Evolutionary conservation across 2,329 filamentous ascomycete genomes (phyloP), one percentile per base, ranked within the genome.

Genomic region (Epichloe gansuensis): DNA sequence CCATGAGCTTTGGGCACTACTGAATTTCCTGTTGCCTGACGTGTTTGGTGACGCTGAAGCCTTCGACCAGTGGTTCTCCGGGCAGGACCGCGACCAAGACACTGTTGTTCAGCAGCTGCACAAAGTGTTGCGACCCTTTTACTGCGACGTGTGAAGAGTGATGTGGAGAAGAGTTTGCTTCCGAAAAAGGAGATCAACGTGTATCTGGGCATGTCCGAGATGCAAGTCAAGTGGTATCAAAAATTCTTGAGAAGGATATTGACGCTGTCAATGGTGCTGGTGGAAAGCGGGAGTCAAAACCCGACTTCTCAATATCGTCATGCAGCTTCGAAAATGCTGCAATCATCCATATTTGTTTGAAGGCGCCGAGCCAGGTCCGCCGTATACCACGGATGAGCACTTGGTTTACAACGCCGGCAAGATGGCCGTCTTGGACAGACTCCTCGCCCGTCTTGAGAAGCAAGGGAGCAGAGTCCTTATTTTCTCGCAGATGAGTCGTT

Each of bases 171-270:
- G 78, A 97, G 91, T 65, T 74, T 98, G 56, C 72, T 97, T 50
- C 93, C 93, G 2, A 98, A 98, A 76, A 96, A 97, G 69, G 93
- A 98, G 68, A 75, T 97, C 63, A 98, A 98, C 59, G 72, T 98
- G 31, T 98, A 97, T 65, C 85, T 98, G 59, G 93, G 91, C 59
- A 96, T 98, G 91, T 91, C 93, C 1, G 91, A 96, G 54, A 98
- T 98, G 93, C 93, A 98, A 68, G 81, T 96, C 60, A 95, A 93
- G 65, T 98, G 93, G 91, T 98, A 98, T 66, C 87, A 95, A 69
- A 97, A 73, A 98, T 98, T 61, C 75, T 98, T 3, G 93, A 98
- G 65, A 98, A 97, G 72, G 93, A 98, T 63, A 98, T 98, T 56
- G 93, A 98, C 68, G 93, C 93, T 13, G 91, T 98, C 62, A 98